Conservation (phyloP, 345 rosid species). For the Acer yangbiense region DNA sequence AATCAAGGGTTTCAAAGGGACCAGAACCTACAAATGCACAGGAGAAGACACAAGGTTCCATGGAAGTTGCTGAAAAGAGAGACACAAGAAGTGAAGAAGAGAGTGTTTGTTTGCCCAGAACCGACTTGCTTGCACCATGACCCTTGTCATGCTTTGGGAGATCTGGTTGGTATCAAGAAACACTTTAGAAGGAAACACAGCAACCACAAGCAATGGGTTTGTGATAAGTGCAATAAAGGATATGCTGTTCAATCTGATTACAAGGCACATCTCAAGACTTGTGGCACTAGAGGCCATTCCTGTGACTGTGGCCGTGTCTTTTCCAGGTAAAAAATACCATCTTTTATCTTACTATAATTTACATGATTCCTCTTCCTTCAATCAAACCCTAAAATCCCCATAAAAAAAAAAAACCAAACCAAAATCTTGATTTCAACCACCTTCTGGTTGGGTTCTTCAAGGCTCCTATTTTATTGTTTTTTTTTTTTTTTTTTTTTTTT, state of each 20-base stretch:
- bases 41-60: slow-evolving; percentile 84
- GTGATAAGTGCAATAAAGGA: slow-evolving; percentile 76
- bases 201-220: slow-evolving; percentile 80
- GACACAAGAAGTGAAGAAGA: slow-evolving; percentile 62
- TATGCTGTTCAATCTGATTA: slow-evolving; percentile 90
- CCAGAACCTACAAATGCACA: slow-evolving; percentile 88
- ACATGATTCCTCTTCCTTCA: background rate
- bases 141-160: slow-evolving; percentile 85
- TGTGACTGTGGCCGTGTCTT: slow-evolving; percentile 93
- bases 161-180: slow-evolving; percentile 84
- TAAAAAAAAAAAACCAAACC: background rate
- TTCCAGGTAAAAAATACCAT: slow-evolving; percentile 48
- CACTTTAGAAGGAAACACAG: slow-evolving; percentile 82
- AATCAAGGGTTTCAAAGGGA: slow-evolving; percentile 90
- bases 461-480: background rate
- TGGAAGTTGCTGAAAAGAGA: slow-evolving; percentile 87
- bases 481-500: no score
- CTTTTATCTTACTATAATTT: slow-evolving; percentile 1
- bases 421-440: background rate
- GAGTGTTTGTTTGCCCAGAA: slow-evolving; percentile 84
- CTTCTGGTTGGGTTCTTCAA: slow-evolving; percentile 1
- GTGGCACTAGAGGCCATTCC: slow-evolving; percentile 88
- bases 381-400: slow-evolving; percentile 14
- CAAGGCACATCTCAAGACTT: slow-evolving; percentile 88
- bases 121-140: slow-evolving; percentile 78